These are phyloP conservation scores for Acorus calamus DNA, from an alignment of 106 monocot genomes.

Conservation along the genomic window DNA sequence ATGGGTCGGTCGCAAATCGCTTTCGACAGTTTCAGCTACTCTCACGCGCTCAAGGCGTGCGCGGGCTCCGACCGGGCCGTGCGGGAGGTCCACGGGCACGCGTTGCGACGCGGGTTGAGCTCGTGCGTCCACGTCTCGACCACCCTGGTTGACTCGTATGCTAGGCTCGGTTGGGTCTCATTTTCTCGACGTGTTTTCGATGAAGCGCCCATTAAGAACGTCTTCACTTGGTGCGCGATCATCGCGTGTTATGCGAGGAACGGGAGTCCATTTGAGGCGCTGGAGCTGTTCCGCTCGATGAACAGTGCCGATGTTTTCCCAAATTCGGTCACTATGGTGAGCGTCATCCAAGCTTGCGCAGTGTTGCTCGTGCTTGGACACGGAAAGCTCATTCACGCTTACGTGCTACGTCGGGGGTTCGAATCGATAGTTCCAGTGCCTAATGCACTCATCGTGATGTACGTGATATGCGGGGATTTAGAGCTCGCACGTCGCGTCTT, in stretches of 20 bases:
- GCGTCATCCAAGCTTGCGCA: slow-evolving; percentile 66
- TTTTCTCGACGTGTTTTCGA: slow-evolving; percentile 48
- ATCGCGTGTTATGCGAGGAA: slow-evolving; percentile 68
- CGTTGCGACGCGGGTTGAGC: slow-evolving; percentile 25
- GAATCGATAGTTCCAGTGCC: slow-evolving; percentile 36
- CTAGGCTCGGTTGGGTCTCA: slow-evolving; percentile 38
- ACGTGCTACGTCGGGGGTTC: slow-evolving; percentile 44
- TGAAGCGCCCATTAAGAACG: slow-evolving; percentile 41
- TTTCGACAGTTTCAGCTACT: slow-evolving; percentile 62
- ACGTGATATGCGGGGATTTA: slow-evolving; percentile 45
- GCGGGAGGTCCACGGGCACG: slow-evolving; percentile 43
- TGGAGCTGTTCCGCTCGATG: slow-evolving; percentile 54
- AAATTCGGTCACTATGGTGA: slow-evolving; percentile 74
- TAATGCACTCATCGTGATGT: slow-evolving; percentile 66
- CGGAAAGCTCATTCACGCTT: slow-evolving; percentile 62
- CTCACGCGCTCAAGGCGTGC: slow-evolving; percentile 67
- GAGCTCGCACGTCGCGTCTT: slow-evolving; percentile 31
- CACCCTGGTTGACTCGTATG: slow-evolving; percentile 69
- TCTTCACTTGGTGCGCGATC: slow-evolving; percentile 89
- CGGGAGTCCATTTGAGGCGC: slow-evolving; percentile 43
- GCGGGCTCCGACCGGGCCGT: slow-evolving; percentile 29
- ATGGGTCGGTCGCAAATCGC: slow-evolving; percentile 33
- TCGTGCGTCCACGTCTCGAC: slow-evolving; percentile 53
- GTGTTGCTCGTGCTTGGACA: slow-evolving; percentile 45
- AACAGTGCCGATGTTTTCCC: slow-evolving; percentile 20